A percentile compares a stretch with the other conserved stretches of the same genome.
Conservation (phyloP, 2,329 filamentous ascomycete species). For the Neonectria faginata region DNA sequence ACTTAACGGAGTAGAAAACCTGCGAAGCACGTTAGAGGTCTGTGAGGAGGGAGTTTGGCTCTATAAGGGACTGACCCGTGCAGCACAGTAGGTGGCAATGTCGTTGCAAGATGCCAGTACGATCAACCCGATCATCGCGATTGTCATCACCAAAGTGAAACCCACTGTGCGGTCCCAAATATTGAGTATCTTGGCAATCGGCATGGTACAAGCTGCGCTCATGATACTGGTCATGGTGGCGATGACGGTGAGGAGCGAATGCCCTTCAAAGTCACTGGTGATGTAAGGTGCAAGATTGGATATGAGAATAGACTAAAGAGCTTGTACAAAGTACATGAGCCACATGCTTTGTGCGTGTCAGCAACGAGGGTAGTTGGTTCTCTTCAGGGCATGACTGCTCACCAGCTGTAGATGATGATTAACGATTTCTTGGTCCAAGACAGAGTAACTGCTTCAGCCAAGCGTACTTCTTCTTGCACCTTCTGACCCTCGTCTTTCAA, state of each 20-base stretch:
- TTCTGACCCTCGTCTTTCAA: background rate
- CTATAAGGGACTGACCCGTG: constrained; percentile 37
- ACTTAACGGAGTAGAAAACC: constrained; percentile 70
- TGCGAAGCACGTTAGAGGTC: background rate
- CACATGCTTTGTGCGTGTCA: constrained; percentile 51
- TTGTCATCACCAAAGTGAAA: constrained; percentile 46
- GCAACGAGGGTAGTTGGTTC: background rate
- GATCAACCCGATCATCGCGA: constrained; percentile 58
- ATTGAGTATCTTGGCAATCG: constrained; percentile 52
- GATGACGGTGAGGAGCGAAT: constrained; percentile 56
- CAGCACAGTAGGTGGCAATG: constrained; percentile 53
- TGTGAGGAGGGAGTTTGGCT: background rate
- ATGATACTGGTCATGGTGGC: constrained; percentile 57
- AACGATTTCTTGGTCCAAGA: constrained; percentile 15
- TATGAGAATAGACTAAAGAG: constrained; percentile 54
- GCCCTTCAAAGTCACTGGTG: constrained; percentile 50
- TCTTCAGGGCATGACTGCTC: background rate
- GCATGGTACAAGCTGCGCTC: constrained; percentile 42
- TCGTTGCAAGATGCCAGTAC: constrained; percentile 66
- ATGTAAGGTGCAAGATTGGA: constrained; percentile 50
- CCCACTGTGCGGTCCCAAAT: constrained; percentile 52
- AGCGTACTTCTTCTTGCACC: constrained; percentile 8
- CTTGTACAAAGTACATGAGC: constrained; percentile 57
- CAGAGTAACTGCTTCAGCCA: constrained; percentile 14
- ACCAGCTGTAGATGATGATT: constrained; percentile 10